Percentiles rank a stretch among this genome's conserved stretches.
Evolutionary conservation across 371 early-diverging fungal species (phyloP).

Genomic region (Apophysomyces elegans): DNA sequence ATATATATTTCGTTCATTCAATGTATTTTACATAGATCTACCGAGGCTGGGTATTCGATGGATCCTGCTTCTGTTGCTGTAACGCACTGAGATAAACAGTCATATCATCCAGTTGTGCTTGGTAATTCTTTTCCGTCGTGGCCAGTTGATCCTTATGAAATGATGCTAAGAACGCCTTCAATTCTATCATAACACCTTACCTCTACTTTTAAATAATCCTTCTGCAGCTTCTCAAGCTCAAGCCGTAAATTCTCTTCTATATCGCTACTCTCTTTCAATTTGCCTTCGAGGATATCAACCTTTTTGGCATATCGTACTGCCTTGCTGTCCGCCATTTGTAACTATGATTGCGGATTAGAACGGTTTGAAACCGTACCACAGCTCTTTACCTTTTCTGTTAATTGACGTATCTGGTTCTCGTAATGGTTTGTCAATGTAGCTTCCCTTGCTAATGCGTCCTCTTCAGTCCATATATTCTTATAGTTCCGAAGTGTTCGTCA

Average conservation of each 20-base stretch:
- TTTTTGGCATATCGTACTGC: constrained; percentile 37
- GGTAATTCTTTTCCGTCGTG: constrained; percentile 46
- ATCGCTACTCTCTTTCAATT: constrained; percentile 30
- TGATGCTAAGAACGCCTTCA: background rate
- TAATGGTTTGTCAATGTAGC: constrained; percentile 34
- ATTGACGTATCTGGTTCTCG: constrained; percentile 29
- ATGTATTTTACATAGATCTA: background rate
- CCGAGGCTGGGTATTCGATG: background rate
- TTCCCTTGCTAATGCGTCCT: constrained; percentile 16
- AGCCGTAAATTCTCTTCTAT: constrained; percentile 28
- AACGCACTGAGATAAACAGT: constrained; percentile 37
- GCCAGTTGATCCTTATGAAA: constrained; percentile 30
- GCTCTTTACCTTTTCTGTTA: constrained; percentile 39
- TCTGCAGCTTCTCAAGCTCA: constrained; percentile 36
- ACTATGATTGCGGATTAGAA: constrained; percentile 13
- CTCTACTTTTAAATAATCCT: constrained; percentile 32
- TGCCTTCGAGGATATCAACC: constrained; percentile 32
- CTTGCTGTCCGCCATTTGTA: constrained; percentile 48
- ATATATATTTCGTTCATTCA: no score
- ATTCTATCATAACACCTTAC: constrained; percentile 12
- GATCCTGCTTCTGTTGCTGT: constrained; percentile 13
- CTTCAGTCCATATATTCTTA: background rate
- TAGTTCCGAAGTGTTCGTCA: background rate
- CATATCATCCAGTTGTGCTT: constrained; percentile 43
- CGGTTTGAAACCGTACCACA: background rate